Percentiles rank a stretch among this genome's conserved stretches.
These are phyloP conservation scores for Spizellomyces sp. DNA, from an alignment of 192 early-diverging fungal species.

Conservation along the genomic window DNA sequence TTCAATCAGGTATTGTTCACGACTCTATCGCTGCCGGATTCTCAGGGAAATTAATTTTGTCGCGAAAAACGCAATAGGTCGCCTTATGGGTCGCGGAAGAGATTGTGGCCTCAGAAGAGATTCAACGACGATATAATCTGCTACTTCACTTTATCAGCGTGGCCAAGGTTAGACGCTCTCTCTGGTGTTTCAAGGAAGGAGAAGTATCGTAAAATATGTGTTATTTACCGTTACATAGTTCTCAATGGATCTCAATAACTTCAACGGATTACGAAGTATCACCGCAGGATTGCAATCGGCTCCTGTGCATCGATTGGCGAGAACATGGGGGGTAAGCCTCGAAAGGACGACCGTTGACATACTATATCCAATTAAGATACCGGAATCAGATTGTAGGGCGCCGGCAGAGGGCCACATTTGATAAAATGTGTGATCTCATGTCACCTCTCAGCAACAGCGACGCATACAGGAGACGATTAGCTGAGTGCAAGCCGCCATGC, in stretches of 20 bases:
- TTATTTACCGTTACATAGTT: slow-evolving; percentile 18
- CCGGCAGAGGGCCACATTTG: slow-evolving; percentile 40
- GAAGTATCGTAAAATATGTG: not conserved
- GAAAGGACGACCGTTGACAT: not conserved
- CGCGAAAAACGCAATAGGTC: slow-evolving; percentile 20
- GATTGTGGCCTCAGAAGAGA: slow-evolving; percentile 35
- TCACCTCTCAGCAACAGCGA: slow-evolving; percentile 43
- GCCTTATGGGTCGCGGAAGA: slow-evolving; percentile 44
- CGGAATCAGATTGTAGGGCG: slow-evolving; percentile 35
- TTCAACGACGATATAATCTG: slow-evolving; percentile 38
- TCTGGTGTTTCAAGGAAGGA: no score
- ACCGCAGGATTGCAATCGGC: slow-evolving; percentile 46
- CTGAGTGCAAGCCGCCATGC: slow-evolving; percentile 31
- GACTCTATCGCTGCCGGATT: not conserved
- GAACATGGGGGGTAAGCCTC: slow-evolving; percentile 46
- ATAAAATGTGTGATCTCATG: slow-evolving; percentile 38
- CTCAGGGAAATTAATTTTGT: not conserved
- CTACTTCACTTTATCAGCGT: slow-evolving; percentile 44
- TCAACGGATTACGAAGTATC: slow-evolving; percentile 41
- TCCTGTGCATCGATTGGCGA: slow-evolving; percentile 40
- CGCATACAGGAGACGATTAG: slow-evolving; percentile 37
- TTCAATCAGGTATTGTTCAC: slow-evolving; percentile 41
- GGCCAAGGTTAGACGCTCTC: slow-evolving; percentile 33
- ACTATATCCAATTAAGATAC: slow-evolving; percentile 2
- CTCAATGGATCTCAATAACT: slow-evolving; percentile 43